phyloP scores from a whole-genome alignment of 352 stramenopile genomes.

The Elongisporangium prolatum region DNA sequence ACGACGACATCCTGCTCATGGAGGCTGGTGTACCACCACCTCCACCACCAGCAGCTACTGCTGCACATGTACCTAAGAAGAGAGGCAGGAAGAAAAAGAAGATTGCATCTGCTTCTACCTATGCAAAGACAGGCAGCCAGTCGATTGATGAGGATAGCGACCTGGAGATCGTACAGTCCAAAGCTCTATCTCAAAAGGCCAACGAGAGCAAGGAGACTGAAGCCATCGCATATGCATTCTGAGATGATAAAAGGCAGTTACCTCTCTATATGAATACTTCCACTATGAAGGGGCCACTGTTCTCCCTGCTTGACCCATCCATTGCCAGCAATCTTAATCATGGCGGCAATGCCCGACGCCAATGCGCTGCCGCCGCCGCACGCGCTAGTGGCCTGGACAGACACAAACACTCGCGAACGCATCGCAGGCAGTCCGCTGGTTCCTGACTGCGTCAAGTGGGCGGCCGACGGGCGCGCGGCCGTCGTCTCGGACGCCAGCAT shows the following conservation, averaged over 20 bases:
- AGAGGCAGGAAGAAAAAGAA: not conserved
- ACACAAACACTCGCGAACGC: conserved; percentile 52
- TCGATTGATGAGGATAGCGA: not conserved
- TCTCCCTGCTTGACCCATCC: too few relatives aligned
- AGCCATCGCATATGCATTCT: not conserved
- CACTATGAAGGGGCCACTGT: not conserved
- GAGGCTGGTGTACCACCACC: conserved; percentile 10
- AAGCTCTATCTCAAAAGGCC: not conserved
- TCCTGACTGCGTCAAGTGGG: conserved; percentile 59
- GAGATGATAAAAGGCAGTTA: not conserved
- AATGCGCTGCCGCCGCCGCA: conserved; percentile 3
- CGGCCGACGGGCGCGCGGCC: conserved; percentile 65
- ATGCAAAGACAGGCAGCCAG: not conserved
- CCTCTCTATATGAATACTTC: not conserved
- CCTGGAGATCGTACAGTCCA: not conserved
- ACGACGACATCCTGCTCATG: conserved; percentile 27
- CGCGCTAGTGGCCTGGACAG: conserved; percentile 15
- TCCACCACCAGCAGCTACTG: not conserved
- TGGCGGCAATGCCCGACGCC: not conserved
- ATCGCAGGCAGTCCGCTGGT: conserved; percentile 70
- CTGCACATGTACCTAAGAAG: not conserved
- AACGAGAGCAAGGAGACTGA: not conserved
- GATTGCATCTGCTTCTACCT: not conserved
- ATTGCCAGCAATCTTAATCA: not conserved
- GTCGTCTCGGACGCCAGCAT: conserved; percentile 71